A percentile compares a stretch with the other conserved stretches of the same genome.
These are phyloP conservation scores for Alternaria sp. DNA, from an alignment of 2,329 filamentous ascomycete species.

Conservation along the genomic window DNA sequence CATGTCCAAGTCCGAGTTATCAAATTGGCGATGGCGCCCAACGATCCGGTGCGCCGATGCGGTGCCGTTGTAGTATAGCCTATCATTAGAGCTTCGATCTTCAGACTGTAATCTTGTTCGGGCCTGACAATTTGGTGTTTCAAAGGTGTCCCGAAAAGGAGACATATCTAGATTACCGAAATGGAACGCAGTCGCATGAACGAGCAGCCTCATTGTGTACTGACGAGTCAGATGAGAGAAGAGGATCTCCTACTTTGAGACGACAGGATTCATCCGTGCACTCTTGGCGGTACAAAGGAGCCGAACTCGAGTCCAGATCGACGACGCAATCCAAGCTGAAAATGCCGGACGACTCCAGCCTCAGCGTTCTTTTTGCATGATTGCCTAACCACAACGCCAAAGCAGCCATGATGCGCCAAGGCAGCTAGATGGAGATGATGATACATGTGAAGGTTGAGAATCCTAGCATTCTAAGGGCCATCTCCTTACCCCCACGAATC, in stretches of 20 bases:
- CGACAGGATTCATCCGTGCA: constrained; percentile 24
- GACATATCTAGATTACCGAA: neutral
- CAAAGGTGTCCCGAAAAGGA: constrained; percentile 7
- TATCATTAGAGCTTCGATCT: constrained; percentile 18
- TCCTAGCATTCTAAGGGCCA: neutral
- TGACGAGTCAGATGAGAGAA: constrained; percentile 8
- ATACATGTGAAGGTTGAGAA: neutral
- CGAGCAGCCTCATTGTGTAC: constrained; percentile 11
- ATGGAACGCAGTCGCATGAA: constrained; percentile 19
- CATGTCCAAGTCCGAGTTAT: constrained; percentile 33
- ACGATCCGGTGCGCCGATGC: constrained; percentile 29
- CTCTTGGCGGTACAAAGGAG: constrained; percentile 30
- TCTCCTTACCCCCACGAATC: constrained; percentile 1
- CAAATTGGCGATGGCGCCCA: constrained; percentile 29
- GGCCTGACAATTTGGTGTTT: neutral
- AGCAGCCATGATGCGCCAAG: constrained; percentile 1
- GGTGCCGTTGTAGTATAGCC: constrained; percentile 33
- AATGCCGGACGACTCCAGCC: constrained; percentile 5
- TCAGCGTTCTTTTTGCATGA: constrained; percentile 3
- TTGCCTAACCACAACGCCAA: constrained; percentile 6
- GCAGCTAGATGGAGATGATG: neutral
- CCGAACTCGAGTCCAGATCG: constrained; percentile 29
- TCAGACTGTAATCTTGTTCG: constrained; percentile 4
- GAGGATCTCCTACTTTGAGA: constrained; percentile 16
- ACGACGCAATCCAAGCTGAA: constrained; percentile 22